These are phyloP conservation scores for Aspergillus taichungensis DNA, from an alignment of 495 filamentous ascomycete genomes.

Conservation along the genomic window DNA sequence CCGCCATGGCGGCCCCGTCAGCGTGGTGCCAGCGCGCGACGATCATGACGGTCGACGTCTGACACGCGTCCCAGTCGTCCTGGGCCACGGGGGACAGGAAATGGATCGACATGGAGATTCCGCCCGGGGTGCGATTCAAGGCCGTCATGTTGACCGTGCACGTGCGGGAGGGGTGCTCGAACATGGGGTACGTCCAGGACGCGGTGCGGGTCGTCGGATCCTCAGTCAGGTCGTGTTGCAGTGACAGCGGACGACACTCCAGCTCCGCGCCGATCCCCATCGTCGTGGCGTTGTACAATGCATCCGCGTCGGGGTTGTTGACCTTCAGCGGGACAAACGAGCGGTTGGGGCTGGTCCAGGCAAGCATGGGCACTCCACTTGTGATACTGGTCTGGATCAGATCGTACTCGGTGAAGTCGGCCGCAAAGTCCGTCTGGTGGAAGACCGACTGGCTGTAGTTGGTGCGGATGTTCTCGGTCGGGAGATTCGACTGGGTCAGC, in stretches of 20 bases:
- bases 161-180: constrained; percentile 15
- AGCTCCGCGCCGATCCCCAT: constrained; percentile 25
- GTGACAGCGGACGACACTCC: constrained; percentile 18
- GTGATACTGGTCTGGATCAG: constrained; percentile 35
- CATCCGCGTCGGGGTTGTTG: constrained; percentile 15
- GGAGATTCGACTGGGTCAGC: constrained; percentile 18
- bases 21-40: constrained; percentile 34
- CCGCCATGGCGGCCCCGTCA: constrained; percentile 14
- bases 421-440: constrained; percentile 26
- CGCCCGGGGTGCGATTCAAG: constrained; percentile 14
- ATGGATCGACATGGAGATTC: constrained; percentile 28
- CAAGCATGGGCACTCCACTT: constrained; percentile 27
- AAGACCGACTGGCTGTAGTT: constrained; percentile 31
- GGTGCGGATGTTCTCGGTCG: constrained; percentile 16
- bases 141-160: constrained; percentile 23
- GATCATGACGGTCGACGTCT: constrained; percentile 28
- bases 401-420: constrained; percentile 33
- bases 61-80: constrained; percentile 21
- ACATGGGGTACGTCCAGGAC: constrained; percentile 26
- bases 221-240: constrained; percentile 8
- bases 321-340: constrained; percentile 29
- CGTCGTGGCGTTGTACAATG: constrained; percentile 22
- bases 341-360: constrained; percentile 29
- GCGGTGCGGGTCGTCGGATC: constrained; percentile 6
- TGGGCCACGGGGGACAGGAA: constrained; percentile 24